Percentiles rank a stretch among this genome's conserved stretches.
Evolutionary conservation across 441 rosid species (phyloP).

Genomic region (Euphorbia celastroides): DNA sequence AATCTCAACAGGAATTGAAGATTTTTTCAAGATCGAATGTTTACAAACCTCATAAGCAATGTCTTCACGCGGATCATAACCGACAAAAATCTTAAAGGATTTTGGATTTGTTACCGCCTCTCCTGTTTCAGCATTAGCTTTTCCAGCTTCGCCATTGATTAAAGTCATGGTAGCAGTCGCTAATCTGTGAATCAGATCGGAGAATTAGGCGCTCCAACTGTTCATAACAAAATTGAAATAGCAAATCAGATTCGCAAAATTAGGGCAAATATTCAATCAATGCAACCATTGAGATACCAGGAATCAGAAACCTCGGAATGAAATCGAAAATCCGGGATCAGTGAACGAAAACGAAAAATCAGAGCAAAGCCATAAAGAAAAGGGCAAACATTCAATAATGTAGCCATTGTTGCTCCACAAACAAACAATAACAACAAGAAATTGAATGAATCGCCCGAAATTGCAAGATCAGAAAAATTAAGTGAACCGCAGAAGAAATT

Average conservation of each 20-base stretch:
- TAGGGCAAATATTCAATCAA: neutral
- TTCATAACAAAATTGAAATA: neutral
- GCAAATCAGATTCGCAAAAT: neutral
- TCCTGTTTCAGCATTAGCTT: constrained; percentile 23
- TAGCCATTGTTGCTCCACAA: too few relatives aligned
- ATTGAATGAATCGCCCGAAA: too few relatives aligned
- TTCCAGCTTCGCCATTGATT: constrained; percentile 30
- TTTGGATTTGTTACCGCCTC: constrained; percentile 19
- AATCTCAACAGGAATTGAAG: constrained; percentile 82
- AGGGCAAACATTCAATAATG: too few relatives aligned
- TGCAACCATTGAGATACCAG: neutral
- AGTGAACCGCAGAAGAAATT: too few relatives aligned
- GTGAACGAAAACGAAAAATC: too few relatives aligned
- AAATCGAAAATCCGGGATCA: too few relatives aligned
- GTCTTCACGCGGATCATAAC: constrained; percentile 89
- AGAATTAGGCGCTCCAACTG: neutral
- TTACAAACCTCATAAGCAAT: constrained; percentile 78
- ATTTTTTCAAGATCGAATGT: constrained; percentile 56
- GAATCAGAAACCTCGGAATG: neutral
- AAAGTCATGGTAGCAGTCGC: constrained; percentile 29
- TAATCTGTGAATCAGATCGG: neutral
- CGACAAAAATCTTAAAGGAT: constrained; percentile 73
- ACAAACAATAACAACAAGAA: too few relatives aligned
- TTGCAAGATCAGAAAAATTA: too few relatives aligned
- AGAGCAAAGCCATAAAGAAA: too few relatives aligned